Percentiles rank a stretch among this genome's conserved stretches.
Conservation (phyloP, 805 yeast genomes). For the Yamadazyma laniorum region DNA sequence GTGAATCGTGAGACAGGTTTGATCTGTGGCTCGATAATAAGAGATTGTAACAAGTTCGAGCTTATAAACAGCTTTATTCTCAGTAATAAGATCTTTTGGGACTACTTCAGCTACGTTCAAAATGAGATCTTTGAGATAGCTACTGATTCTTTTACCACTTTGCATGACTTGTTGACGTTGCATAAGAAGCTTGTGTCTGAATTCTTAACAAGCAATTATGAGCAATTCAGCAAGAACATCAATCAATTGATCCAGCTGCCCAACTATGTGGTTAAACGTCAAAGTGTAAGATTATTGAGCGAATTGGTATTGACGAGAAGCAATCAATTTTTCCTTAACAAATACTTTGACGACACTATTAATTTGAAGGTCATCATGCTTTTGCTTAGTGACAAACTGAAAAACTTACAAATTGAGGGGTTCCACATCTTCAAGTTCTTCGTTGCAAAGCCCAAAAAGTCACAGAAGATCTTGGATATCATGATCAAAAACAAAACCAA, state of each 20-base stretch:
- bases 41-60: slow-evolving; percentile 85
- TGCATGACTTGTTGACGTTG: slow-evolving; percentile 62
- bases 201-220: slow-evolving; percentile 61
- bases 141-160: slow-evolving; percentile 82
- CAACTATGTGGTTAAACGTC: slow-evolving; percentile 91
- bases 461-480: slow-evolving; percentile 76
- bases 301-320: slow-evolving; percentile 68
- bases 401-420: slow-evolving; percentile 85
- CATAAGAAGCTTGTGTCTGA: slow-evolving; percentile 71
- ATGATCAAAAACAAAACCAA: slow-evolving; percentile 80
- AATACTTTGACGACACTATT: slow-evolving; percentile 76
- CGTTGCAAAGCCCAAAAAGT: slow-evolving; percentile 92
- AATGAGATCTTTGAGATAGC: slow-evolving; percentile 82
- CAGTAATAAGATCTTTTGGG: slow-evolving; percentile 69
- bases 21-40: slow-evolving; percentile 70
- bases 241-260: slow-evolving; percentile 70
- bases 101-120: slow-evolving; percentile 74
- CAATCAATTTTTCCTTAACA: slow-evolving; percentile 69
- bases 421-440: slow-evolving; percentile 92
- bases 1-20: slow-evolving; percentile 72
- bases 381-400: slow-evolving; percentile 80
- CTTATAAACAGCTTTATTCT: slow-evolving; percentile 60
- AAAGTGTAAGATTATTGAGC: slow-evolving; percentile 73
- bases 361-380: slow-evolving; percentile 86
- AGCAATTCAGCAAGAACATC: slow-evolving; percentile 56